phyloP scores from a whole-genome alignment of 257 asterid genomes.

The Fraxinus pennsylvanica region DNA sequence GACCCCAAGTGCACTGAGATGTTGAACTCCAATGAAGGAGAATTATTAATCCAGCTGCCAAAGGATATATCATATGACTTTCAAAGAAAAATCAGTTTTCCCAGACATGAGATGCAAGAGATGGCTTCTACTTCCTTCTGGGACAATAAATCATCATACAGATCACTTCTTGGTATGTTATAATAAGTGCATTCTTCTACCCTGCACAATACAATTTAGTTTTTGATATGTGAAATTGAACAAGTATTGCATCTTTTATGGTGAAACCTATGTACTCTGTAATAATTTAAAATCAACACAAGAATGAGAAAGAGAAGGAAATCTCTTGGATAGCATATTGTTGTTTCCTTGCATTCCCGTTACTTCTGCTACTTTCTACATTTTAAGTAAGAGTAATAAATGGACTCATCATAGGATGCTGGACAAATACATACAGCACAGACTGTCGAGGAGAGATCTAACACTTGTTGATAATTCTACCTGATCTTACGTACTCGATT shows the following conservation, averaged over 20 bases:
- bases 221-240: not conserved
- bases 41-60: slow-evolving; percentile 29
- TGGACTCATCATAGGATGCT: too few species aligned
- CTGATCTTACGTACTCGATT: not conserved
- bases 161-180: slow-evolving; percentile 57
- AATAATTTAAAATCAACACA: not conserved
- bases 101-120: slow-evolving; percentile 57
- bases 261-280: not conserved
- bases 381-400: not conserved
- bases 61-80: slow-evolving; percentile 58
- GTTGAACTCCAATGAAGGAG: slow-evolving; percentile 36
- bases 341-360: not conserved
- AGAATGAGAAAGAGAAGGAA: not conserved
- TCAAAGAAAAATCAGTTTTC: slow-evolving; percentile 75
- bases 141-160: slow-evolving; percentile 40
- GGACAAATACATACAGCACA: not conserved
- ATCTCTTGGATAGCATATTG: not conserved
- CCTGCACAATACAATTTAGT: not conserved
- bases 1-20: slow-evolving; percentile 33
- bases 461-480: not conserved
- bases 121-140: slow-evolving; percentile 33
- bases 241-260: not conserved
- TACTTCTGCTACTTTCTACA: not conserved
- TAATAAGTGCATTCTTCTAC: not conserved
- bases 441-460: not conserved